Conservation (phyloP, 352 stramenopile genomes). For the Phytophthora ramorum region DNA sequence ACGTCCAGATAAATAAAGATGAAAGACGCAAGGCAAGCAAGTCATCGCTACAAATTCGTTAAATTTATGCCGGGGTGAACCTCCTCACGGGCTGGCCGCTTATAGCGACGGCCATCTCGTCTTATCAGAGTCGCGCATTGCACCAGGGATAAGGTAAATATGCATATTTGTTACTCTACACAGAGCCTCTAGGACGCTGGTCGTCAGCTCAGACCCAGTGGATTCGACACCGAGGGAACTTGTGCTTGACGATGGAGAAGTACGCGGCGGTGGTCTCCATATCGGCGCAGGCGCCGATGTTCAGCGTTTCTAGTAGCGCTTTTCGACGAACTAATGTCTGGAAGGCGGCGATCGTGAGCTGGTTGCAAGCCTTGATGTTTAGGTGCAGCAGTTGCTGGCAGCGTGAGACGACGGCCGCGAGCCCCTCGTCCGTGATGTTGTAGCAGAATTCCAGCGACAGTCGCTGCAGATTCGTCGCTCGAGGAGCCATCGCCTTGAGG, state of each 20-base stretch:
- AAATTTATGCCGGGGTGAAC: constrained; percentile 21
- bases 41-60: neutral
- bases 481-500: constrained; percentile 46
- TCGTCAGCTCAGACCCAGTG: constrained; percentile 61
- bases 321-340: constrained; percentile 49
- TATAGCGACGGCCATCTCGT: constrained; percentile 8
- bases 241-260: constrained; percentile 65
- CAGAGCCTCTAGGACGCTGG: constrained; percentile 6
- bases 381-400: constrained; percentile 71
- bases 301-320: constrained; percentile 49
- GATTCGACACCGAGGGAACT: constrained; percentile 71
- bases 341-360: constrained; percentile 76
- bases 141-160: constrained; percentile 15
- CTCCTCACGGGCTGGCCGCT: constrained; percentile 7
- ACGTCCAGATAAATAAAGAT: constrained; percentile 38
- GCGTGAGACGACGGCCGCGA: constrained; percentile 53
- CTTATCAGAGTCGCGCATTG: constrained; percentile 18
- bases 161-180: constrained; percentile 32
- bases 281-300: constrained; percentile 75
- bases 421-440: constrained; percentile 79
- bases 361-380: constrained; percentile 90
- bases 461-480: constrained; percentile 46
- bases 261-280: constrained; percentile 70
- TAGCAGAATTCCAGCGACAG: constrained; percentile 91
- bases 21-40: neutral